Base-by-base conservation (phyloP, 176 grass and related monocot genomes). In the Tillandsia leiboldiana region DNA sequence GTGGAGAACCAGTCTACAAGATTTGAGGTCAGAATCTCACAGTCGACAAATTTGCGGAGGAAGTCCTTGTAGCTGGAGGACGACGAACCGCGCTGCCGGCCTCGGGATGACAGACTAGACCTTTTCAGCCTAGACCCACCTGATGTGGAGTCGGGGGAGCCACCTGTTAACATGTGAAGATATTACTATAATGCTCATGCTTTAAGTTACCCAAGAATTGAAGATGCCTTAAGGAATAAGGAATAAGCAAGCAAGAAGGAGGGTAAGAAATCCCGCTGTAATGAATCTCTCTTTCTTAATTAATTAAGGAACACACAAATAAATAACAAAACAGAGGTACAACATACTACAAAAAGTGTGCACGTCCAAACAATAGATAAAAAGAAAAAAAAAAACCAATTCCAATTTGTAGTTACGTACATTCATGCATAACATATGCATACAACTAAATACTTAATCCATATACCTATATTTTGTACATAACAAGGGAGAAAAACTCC, bases 1-100 rank as follows among this genome's bases (percentile, higher is more conserved):
- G 85, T 83, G 1, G 84, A 85, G 70, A 99, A 78, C 86, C 89
- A 99, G 42, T 93, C 89, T 81, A 90, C 82, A 3, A 99, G 87
- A 53, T 84, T 77, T 77, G 78, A 68, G 15, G 94, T 99, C 48
- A 92, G 53, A 56, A 93, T 86, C 51, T 97, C 89, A 79, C 73
- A 87, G 57, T 97, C 94, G 24, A 97, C 89, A 70, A 97, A 99
- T 66, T 99, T 85, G 1, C 77, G 77, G 54, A 99, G 94, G 70
- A 97, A 99, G 74, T 93, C 87, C 75, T 99, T 93, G 63, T 84
- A 92, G 17, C 65, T 74, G 42, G 90, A 87, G 15, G 89, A 90
- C 17, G 89, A 93, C 49, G 87, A 90, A 33, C 83, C 79, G 18
- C 63, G 54, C 15, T 48, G 59, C 15, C 76, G 74, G 49, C 76